A percentile compares a stretch with the other conserved stretches of the same genome.
Evolutionary conservation across 139 green algal genomes (phyloP).

Genomic region (Micractinium conductrix): DNA sequence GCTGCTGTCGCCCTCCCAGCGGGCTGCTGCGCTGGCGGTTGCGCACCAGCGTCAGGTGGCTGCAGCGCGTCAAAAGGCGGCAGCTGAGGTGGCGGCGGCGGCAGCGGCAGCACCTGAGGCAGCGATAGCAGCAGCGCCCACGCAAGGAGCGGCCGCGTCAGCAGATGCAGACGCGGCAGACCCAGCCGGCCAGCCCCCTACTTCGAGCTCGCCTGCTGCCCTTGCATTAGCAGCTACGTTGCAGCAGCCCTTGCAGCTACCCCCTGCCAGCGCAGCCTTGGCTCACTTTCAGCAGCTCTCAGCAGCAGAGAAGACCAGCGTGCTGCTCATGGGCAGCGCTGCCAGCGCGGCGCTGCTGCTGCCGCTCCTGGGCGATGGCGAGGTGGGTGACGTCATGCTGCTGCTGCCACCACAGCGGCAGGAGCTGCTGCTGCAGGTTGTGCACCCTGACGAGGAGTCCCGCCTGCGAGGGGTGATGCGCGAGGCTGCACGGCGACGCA

Average conservation of each 20-base stretch:
- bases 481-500: background rate
- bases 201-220: too few relatives aligned
- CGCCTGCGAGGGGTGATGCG: background rate
- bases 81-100: background rate
- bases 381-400: slow-evolving; percentile 4
- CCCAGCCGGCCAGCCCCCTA: too few relatives aligned
- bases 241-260: background rate
- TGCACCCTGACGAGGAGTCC: background rate
- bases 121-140: background rate
- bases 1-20: background rate
- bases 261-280: background rate
- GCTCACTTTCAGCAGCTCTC: slow-evolving; percentile 18
- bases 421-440: slow-evolving; percentile 5
- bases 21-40: background rate
- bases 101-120: background rate
- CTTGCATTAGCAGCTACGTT: background rate
- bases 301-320: slow-evolving; percentile 5
- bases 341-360: slow-evolving; percentile 7
- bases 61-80: background rate
- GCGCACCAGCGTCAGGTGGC: background rate
- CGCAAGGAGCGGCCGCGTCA: too few relatives aligned
- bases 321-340: slow-evolving; percentile 23
- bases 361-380: background rate
- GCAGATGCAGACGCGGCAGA: too few relatives aligned
- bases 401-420: slow-evolving; percentile 27